phyloP scores from a whole-genome alignment of 1,139 yeast genomes.

The Yamadazyma jaroonii region DNA sequence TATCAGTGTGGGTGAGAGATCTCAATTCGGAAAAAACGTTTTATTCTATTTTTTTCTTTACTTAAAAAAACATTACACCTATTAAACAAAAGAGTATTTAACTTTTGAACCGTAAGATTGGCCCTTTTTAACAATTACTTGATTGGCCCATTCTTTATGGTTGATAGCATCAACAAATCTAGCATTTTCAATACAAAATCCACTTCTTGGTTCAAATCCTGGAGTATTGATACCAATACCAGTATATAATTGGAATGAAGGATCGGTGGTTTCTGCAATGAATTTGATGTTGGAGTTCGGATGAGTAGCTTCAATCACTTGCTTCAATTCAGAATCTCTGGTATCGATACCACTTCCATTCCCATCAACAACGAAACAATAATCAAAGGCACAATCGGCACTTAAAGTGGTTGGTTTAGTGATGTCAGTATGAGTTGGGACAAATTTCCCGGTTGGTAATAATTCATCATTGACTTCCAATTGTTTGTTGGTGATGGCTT shows the following conservation, averaged over 20 bases:
- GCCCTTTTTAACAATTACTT: constrained; percentile 53
- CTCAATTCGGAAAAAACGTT: background rate
- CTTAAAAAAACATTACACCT: no score
- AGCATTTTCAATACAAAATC: constrained; percentile 64
- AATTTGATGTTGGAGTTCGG: constrained; percentile 45
- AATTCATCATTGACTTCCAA: constrained; percentile 40
- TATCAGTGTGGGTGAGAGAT: background rate
- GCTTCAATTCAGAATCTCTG: constrained; percentile 31
- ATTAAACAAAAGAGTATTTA: constrained; percentile 24
- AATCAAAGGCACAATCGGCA: constrained; percentile 38
- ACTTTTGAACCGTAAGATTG: constrained; percentile 54
- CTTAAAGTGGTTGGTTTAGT: constrained; percentile 23
- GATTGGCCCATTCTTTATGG: constrained; percentile 43
- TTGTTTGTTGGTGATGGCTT: constrained; percentile 23
- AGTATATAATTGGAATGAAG: constrained; percentile 66
- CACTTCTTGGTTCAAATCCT: constrained; percentile 46
- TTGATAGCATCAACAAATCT: constrained; percentile 59
- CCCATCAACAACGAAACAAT: constrained; percentile 49
- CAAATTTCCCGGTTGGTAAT: constrained; percentile 52
- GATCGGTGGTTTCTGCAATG: constrained; percentile 57
- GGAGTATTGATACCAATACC: constrained; percentile 49
- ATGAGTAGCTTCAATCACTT: constrained; percentile 46
- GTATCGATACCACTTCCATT: constrained; percentile 36
- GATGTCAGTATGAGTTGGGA: constrained; percentile 19
- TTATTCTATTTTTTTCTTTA: background rate